phyloP scores from a whole-genome alignment of 2,329 filamentous ascomycete species.

The Fusarium equiseti region DNA sequence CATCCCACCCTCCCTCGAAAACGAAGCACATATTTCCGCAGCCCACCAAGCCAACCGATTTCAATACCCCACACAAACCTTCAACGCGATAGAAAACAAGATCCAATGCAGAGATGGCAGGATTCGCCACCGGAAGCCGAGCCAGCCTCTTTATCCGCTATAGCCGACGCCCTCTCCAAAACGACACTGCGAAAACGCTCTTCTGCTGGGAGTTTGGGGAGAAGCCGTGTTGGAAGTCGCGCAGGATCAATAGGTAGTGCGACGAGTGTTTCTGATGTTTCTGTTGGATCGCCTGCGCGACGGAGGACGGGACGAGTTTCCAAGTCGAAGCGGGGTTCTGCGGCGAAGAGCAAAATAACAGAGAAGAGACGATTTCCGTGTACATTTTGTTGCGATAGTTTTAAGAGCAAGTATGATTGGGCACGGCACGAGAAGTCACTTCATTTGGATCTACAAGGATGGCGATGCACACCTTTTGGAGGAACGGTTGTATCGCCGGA shows the following conservation, averaged over 20 bases:
- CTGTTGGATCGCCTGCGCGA: neutral
- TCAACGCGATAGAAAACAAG: neutral
- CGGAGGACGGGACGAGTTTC: conserved; percentile 17
- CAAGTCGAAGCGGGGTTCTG: conserved; percentile 13
- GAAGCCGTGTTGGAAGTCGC: conserved; percentile 16
- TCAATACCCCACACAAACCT: conserved; percentile 5
- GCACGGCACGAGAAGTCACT: conserved; percentile 40
- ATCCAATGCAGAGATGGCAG: conserved; percentile 44
- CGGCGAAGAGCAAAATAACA: neutral
- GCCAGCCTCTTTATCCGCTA: conserved; percentile 39
- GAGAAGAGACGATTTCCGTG: conserved; percentile 35
- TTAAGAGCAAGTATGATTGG: conserved; percentile 47
- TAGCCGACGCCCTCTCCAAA: conserved; percentile 30
- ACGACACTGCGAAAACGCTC: conserved; percentile 21
- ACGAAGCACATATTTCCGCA: conserved; percentile 26
- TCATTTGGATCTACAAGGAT: conserved; percentile 39
- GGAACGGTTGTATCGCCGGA: conserved; percentile 28
- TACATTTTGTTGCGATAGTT: conserved; percentile 43
- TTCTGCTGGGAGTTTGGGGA: conserved; percentile 20
- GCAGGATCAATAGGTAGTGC: conserved; percentile 37
- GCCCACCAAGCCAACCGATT: conserved; percentile 15
- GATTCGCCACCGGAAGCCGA: conserved; percentile 42
- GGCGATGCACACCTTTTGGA: conserved; percentile 43
- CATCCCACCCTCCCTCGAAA: conserved; percentile 19
- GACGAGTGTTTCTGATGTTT: conserved; percentile 37